A percentile compares a stretch with the other conserved stretches of the same genome.
Conservation (phyloP, 805 yeast genomes). For the Starmerella vaccinii region DNA sequence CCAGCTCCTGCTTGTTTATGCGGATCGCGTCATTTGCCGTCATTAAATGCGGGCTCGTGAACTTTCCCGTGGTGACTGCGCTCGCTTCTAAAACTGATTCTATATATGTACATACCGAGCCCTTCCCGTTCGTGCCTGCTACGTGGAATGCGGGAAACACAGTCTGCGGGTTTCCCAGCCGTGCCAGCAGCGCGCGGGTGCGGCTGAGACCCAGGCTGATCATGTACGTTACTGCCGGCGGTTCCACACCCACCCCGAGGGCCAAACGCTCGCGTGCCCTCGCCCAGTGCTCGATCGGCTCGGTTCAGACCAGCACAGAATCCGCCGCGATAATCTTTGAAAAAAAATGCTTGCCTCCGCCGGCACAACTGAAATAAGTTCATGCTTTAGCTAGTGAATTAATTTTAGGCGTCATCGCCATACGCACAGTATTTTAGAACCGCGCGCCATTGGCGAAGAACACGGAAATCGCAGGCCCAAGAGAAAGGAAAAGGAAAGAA, state of each 20-base stretch:
- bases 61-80: conserved; percentile 53
- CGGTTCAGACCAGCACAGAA: background rate
- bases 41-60: conserved; percentile 80
- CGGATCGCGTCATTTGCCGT: conserved; percentile 65
- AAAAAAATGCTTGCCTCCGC: too few relatives aligned
- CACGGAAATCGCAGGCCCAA: too few relatives aligned
- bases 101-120: conserved; percentile 78
- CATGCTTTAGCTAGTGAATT: too few relatives aligned
- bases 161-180: conserved; percentile 60
- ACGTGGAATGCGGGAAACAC: conserved; percentile 65
- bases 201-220: conserved; percentile 53
- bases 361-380: too few relatives aligned
- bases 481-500: too few relatives aligned
- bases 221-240: too few relatives aligned
- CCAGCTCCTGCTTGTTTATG: conserved; percentile 51
- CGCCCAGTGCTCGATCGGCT: background rate
- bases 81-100: conserved; percentile 49
- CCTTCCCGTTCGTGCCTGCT: conserved; percentile 96
- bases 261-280: background rate
- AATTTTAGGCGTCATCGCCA: too few relatives aligned
- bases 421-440: too few relatives aligned
- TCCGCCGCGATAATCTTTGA: too few relatives aligned
- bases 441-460: too few relatives aligned
- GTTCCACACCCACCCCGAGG: too few relatives aligned
- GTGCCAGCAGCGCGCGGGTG: conserved; percentile 37